Evolutionary conservation across 805 yeast genomes (phyloP).

Genomic region (Myxozyma nipponensis): DNA sequence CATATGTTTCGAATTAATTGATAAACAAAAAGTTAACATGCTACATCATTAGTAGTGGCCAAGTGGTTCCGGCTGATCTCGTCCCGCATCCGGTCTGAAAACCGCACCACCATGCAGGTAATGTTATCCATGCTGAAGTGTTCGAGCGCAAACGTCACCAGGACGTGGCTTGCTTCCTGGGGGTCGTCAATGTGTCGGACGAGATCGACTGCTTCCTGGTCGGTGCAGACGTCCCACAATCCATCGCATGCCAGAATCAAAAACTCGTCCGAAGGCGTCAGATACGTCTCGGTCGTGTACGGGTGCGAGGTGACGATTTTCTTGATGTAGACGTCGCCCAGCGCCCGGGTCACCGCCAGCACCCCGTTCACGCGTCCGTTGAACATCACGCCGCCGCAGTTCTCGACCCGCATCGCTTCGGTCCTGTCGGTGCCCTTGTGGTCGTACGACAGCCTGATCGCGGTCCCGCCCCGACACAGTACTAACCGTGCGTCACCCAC

Average conservation of each 20-base stretch:
- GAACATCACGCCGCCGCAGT: conserved; percentile 81
- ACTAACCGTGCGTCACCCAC: conserved; percentile 92
- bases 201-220: conserved; percentile 74
- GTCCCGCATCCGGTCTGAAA: conserved; percentile 17
- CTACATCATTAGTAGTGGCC: conserved; percentile 1
- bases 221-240: conserved; percentile 89
- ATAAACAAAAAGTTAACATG: no score
- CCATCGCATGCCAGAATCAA: conserved; percentile 95
- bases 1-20: neutral
- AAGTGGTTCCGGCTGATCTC: conserved; percentile 12
- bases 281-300: conserved; percentile 81
- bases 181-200: conserved; percentile 49
- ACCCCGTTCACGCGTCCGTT: conserved; percentile 93
- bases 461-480: conserved; percentile 64
- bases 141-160: conserved; percentile 54
- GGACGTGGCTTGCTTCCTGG: conserved; percentile 24
- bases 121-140: conserved; percentile 84
- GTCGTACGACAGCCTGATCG: conserved; percentile 81
- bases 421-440: conserved; percentile 83
- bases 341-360: conserved; percentile 86
- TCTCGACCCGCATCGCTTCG: conserved; percentile 71
- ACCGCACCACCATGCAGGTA: conserved; percentile 79
- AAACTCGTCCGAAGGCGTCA: conserved; percentile 65
- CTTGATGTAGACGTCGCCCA: conserved; percentile 93
- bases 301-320: conserved; percentile 86